phyloP scores from a whole-genome alignment of 1,284 basidiomycete genomes.

The Irpex rosettiformis region DNA sequence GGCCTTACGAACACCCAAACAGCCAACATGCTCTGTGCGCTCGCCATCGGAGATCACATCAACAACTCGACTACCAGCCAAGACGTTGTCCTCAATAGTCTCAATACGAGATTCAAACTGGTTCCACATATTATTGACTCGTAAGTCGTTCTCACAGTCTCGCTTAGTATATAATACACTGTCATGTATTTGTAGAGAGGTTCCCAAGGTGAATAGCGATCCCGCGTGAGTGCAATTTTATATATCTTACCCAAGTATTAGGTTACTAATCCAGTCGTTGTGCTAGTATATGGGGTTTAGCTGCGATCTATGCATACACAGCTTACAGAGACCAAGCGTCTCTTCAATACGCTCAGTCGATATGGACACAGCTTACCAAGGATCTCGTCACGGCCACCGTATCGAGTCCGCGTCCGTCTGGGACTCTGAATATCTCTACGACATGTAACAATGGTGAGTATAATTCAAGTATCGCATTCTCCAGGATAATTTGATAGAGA shows the following conservation, averaged over 20 bases:
- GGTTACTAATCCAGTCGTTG: not conserved
- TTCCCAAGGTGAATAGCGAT: not conserved
- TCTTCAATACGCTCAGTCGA: not conserved
- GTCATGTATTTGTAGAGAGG: not conserved
- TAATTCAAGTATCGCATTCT: too few species aligned
- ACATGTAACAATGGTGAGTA: not conserved
- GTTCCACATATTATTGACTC: not conserved
- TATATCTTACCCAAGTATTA: not conserved
- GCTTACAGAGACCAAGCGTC: not conserved
- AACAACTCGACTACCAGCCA: not conserved
- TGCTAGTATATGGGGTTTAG: not conserved
- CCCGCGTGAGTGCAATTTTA: not conserved
- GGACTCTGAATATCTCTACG: not conserved
- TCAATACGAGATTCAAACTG: not conserved
- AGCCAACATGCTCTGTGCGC: not conserved
- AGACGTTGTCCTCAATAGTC: not conserved
- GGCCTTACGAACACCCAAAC: not conserved
- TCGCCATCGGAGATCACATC: not conserved
- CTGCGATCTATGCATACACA: not conserved
- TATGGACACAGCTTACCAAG: not conserved
- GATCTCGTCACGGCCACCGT: not conserved
- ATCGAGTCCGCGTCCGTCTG: not conserved
- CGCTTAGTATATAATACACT: not conserved
- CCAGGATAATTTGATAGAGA: too few species aligned
- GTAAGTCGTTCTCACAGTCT: not conserved